These are phyloP conservation scores for Suillus spraguei DNA, from an alignment of 768 basidiomycete genomes.

Conservation along the genomic window DNA sequence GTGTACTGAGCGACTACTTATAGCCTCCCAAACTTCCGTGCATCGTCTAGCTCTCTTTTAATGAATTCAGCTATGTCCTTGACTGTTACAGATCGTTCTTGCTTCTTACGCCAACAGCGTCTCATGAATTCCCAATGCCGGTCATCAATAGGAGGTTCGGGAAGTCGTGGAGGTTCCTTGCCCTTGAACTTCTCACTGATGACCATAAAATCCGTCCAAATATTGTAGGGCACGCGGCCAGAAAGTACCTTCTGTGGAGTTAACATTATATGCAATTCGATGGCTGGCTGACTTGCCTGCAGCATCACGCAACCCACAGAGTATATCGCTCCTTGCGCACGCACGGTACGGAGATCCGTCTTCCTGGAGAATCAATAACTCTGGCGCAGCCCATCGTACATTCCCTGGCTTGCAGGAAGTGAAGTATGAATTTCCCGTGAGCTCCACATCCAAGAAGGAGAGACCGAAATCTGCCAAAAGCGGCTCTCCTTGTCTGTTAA, in stretches of 20 bases:
- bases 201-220: slow-evolving; percentile 5
- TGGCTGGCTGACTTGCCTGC: slow-evolving; percentile 14
- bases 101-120: slow-evolving; percentile 9
- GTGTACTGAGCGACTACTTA: not conserved
- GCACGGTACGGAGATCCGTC: slow-evolving; percentile 5
- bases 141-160: slow-evolving; percentile 2
- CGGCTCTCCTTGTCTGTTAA: slow-evolving; percentile 7
- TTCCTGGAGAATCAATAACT: slow-evolving; percentile 13
- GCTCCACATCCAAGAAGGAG: slow-evolving; percentile 40
- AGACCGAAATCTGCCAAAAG: slow-evolving; percentile 42
- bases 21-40: not conserved
- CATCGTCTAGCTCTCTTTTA: not conserved
- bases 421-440: slow-evolving; percentile 29
- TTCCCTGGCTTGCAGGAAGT: slow-evolving; percentile 15
- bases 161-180: not conserved
- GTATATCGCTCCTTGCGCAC: slow-evolving; percentile 18
- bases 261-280: not conserved
- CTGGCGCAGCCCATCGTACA: slow-evolving; percentile 21
- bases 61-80: not conserved
- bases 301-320: slow-evolving; percentile 26
- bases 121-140: slow-evolving; percentile 13
- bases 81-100: not conserved
- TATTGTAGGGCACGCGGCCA: slow-evolving; percentile 12
- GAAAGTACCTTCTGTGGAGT: slow-evolving; percentile 7
- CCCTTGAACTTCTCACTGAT: slow-evolving; percentile 3